Percentiles rank a stretch among this genome's conserved stretches.
phyloP scores from a whole-genome alignment of 371 early-diverging fungal genomes.

The Mortierella sp. region DNA sequence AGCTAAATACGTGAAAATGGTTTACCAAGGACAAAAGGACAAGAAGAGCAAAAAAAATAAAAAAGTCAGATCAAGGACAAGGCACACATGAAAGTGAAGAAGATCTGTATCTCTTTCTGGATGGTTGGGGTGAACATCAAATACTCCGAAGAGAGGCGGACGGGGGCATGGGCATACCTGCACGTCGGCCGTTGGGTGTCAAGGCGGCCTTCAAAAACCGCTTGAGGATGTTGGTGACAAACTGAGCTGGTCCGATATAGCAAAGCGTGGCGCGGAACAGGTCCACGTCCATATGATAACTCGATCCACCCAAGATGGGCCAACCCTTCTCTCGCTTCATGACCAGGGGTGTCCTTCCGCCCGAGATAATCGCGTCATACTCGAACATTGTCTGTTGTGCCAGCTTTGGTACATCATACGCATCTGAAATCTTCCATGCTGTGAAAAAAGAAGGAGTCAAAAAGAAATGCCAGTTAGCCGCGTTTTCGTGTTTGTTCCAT shows the following conservation, averaged over 20 bases:
- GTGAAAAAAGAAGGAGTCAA: background rate
- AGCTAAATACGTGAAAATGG: slow-evolving; percentile 3
- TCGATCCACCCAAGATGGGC: slow-evolving; percentile 43
- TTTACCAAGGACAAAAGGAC: background rate
- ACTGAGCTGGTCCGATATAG: slow-evolving; percentile 46
- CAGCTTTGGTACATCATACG: slow-evolving; percentile 51
- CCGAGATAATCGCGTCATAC: slow-evolving; percentile 36
- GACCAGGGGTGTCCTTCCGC: slow-evolving; percentile 41
- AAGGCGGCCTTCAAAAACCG: slow-evolving; percentile 40
- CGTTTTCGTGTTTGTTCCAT: background rate
- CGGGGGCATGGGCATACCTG: slow-evolving; percentile 27
- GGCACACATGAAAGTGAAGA: background rate
- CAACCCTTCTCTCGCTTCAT: slow-evolving; percentile 43
- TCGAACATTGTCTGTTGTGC: slow-evolving; percentile 39
- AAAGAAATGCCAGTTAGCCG: background rate
- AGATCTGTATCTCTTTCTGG: background rate
- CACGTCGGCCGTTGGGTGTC: slow-evolving; percentile 45
- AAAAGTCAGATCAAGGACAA: background rate
- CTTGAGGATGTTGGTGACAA: slow-evolving; percentile 41
- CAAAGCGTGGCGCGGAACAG: slow-evolving; percentile 42
- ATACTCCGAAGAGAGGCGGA: background rate
- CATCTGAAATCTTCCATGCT: slow-evolving; percentile 46
- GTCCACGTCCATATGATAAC: slow-evolving; percentile 54
- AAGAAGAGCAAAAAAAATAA: background rate
- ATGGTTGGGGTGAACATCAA: background rate